phyloP scores from a whole-genome alignment of 495 filamentous ascomycete genomes.

The Tetracladium marchalianum region DNA sequence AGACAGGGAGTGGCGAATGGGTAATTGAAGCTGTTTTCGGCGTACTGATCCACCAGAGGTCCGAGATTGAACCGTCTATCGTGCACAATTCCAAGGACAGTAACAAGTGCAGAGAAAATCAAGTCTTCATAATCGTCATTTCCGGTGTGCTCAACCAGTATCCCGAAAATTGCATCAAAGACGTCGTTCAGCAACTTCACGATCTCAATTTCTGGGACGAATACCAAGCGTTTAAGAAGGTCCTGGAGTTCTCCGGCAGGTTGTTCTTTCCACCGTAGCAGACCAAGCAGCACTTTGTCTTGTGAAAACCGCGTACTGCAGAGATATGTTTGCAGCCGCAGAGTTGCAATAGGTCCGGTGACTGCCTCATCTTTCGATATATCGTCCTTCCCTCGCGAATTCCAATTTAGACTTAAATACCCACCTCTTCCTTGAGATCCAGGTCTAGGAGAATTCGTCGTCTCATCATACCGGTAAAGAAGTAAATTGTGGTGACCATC shows the following conservation, averaged over 20 bases:
- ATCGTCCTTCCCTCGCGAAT: slow-evolving; percentile 50
- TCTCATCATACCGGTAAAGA: slow-evolving; percentile 84
- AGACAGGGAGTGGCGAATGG: slow-evolving; percentile 90
- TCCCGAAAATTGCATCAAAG: slow-evolving; percentile 84
- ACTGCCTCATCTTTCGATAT: slow-evolving; percentile 62
- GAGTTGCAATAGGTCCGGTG: slow-evolving; percentile 61
- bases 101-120: slow-evolving; percentile 82
- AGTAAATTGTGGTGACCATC: slow-evolving; percentile 77
- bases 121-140: slow-evolving; percentile 89
- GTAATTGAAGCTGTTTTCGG: slow-evolving; percentile 83
- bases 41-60: slow-evolving; percentile 83
- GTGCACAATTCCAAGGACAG: slow-evolving; percentile 85
- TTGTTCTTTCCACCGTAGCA: slow-evolving; percentile 78
- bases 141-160: slow-evolving; percentile 77
- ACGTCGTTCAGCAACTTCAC: slow-evolving; percentile 88
- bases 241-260: slow-evolving; percentile 56
- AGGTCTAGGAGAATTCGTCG: slow-evolving; percentile 45
- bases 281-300: slow-evolving; percentile 73
- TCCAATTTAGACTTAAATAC: slow-evolving; percentile 78
- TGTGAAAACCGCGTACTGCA: slow-evolving; percentile 96
- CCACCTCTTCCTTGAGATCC: slow-evolving; percentile 51
- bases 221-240: slow-evolving; percentile 72
- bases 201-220: slow-evolving; percentile 95
- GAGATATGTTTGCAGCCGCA: slow-evolving; percentile 77
- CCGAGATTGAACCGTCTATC: slow-evolving; percentile 88